A percentile compares a stretch with the other conserved stretches of the same genome.
phyloP scores from a whole-genome alignment of 2,329 filamentous ascomycete genomes.

The Colletotrichum kahawae region DNA sequence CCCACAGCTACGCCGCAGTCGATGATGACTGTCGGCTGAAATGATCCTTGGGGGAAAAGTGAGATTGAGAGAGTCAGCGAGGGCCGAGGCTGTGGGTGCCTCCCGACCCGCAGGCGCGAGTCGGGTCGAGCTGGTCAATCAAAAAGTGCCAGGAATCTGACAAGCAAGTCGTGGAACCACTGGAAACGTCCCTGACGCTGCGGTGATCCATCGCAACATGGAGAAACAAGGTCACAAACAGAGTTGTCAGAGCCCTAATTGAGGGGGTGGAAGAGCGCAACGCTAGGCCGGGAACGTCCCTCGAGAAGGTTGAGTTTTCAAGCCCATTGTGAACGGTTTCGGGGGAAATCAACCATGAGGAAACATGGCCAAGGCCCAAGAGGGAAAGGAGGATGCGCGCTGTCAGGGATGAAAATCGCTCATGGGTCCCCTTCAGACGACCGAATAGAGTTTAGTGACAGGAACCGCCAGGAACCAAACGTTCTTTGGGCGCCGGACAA shows the following conservation, averaged over 20 bases:
- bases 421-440: not conserved
- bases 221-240: constrained; percentile 5
- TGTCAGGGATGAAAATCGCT: constrained; percentile 19
- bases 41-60: not conserved
- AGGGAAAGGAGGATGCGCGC: constrained; percentile 1
- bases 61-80: not conserved
- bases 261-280: not conserved
- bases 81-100: not conserved
- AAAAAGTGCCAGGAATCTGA: constrained; percentile 17
- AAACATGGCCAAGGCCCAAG: constrained; percentile 11
- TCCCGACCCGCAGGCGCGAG: constrained; percentile 1
- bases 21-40: not conserved
- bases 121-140: constrained; percentile 6
- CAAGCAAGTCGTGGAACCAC: constrained; percentile 12
- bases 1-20: constrained; percentile 1
- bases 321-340: not conserved
- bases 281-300: not conserved
- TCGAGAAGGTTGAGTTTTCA: not conserved
- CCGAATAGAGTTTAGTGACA: constrained; percentile 16
- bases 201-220: not conserved
- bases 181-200: not conserved
- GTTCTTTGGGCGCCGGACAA: not conserved
- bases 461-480: constrained; percentile 20
- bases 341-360: not conserved
- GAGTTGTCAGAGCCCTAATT: not conserved